Conservation (phyloP, 164 flowering plant species). For the Vitis cinerea region DNA sequence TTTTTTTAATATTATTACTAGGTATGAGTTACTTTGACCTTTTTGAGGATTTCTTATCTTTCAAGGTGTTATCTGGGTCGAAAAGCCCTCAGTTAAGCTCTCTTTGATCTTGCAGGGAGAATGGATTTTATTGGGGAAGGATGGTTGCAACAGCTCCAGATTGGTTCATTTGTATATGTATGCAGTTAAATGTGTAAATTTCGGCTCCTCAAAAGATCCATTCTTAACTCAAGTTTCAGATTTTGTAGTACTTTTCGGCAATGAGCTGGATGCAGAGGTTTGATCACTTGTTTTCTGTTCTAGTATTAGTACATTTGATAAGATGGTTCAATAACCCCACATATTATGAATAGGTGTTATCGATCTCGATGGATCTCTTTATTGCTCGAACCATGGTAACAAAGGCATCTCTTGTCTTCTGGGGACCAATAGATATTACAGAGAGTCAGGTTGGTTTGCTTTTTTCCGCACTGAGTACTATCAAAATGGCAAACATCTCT, state of each 20-base stretch:
- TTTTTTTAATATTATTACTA: too few relatives aligned
- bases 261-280: conserved; percentile 99
- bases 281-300: not conserved
- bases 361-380: conserved; percentile 99
- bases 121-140: conserved; percentile 82
- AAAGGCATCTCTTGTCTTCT: conserved; percentile 77
- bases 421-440: conserved; percentile 61
- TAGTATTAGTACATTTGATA: too few relatives aligned
- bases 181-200: conserved; percentile 61
- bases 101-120: conserved; percentile 69
- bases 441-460: conserved; percentile 62
- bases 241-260: conserved; percentile 90
- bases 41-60: not conserved
- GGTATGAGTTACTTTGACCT: too few relatives aligned
- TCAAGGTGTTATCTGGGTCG: not conserved
- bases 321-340: conserved; percentile 9
- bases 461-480: not conserved
- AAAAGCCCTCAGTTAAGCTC: conserved; percentile 2
- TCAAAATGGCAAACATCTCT: too few relatives aligned
- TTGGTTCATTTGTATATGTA: conserved; percentile 72
- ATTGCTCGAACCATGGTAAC: conserved; percentile 92
- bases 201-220: conserved; percentile 70
- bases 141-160: conserved; percentile 44
- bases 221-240: conserved; percentile 87
- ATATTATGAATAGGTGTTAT: conserved; percentile 65